Base-by-base conservation (phyloP, 345 rosid genomes). In the Conringia planisiliqua region DNA sequence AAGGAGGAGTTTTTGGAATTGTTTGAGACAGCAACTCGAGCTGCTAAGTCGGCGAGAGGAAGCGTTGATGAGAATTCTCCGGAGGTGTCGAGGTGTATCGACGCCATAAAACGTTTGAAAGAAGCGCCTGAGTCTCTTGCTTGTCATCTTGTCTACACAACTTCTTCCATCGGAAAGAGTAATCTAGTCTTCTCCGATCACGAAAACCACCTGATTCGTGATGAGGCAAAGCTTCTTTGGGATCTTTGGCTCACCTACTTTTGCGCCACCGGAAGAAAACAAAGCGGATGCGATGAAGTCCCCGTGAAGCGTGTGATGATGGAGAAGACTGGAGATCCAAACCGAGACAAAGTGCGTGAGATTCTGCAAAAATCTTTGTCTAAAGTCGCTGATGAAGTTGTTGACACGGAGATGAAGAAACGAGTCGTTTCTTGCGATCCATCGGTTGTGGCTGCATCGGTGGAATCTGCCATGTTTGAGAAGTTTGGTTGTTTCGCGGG, bases 341-440 rank as follows among this genome's bases (percentile, higher is more conserved):
- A 47, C 3, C 16, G 75, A 60, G 60, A 60, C 30, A 71, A 48
- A 16, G 75, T 71, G 6, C 75, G 60, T 60, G 75, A 60, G 51
- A 60, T 60, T 33, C 68, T 71, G 0, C 20, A 35, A 11, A 47
- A 26, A 35, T 47, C 48, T 0, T 36, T 71, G 50, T n/a, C 50
- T 48, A 71, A 48, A 71, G 75, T 60, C 13, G 60, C 68, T 47
- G 1, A 1, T 11, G 60, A 71, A 18, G 51, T 60, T 48, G 18
- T n/a, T n/a, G 60, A 33, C 24, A 22, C 24, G 24, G 24, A 22
- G 8, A 47, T 60, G 60, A 71, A 71, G 50, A 60, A 38, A 71
- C 30, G 48, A 35, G 61, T 61, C 1, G 3, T 0, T 35, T 13
- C 20, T 47, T 47, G 75, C n/a, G 50, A 60, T 60, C 67, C 67